Conservation (phyloP, 2,329 filamentous ascomycete genomes). For the Trichoderma sp. region DNA sequence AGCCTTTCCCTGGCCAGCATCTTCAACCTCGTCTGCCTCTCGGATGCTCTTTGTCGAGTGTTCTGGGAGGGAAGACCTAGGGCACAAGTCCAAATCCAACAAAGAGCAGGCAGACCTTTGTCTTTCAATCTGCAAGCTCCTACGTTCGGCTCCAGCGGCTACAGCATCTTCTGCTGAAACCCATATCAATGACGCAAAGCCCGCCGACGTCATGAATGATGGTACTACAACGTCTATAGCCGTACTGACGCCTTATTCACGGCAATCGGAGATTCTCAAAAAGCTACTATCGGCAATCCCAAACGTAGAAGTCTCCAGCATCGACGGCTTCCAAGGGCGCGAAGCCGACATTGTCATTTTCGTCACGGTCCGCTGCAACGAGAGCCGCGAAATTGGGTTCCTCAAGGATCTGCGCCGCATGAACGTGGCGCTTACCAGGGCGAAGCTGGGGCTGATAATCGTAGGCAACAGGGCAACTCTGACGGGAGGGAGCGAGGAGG, state of each 20-base stretch:
- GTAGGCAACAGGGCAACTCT: slow-evolving; percentile 37
- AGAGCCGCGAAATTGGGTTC: slow-evolving; percentile 42
- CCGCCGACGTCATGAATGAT: background rate
- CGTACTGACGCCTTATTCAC: slow-evolving; percentile 47
- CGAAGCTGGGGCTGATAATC: slow-evolving; percentile 39
- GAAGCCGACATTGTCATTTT: slow-evolving; percentile 48
- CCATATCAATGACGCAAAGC: background rate
- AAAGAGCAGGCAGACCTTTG: slow-evolving; percentile 42
- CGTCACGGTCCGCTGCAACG: slow-evolving; percentile 46
- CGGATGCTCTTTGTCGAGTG: slow-evolving; percentile 43
- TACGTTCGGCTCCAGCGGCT: slow-evolving; percentile 24
- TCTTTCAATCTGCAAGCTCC: slow-evolving; percentile 37
- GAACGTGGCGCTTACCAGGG: slow-evolving; percentile 46
- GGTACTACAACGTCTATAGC: slow-evolving; percentile 28
- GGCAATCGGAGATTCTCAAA: slow-evolving; percentile 39
- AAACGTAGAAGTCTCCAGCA: slow-evolving; percentile 41
- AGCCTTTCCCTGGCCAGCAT: slow-evolving; percentile 29
- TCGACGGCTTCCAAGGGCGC: slow-evolving; percentile 47
- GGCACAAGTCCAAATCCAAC: slow-evolving; percentile 44
- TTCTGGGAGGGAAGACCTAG: slow-evolving; percentile 39
- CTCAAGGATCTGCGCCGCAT: slow-evolving; percentile 44
- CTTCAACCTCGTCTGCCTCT: slow-evolving; percentile 18
- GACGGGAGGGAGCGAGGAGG: slow-evolving; percentile 25
- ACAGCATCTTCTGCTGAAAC: background rate
- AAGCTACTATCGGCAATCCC: slow-evolving; percentile 29